These are phyloP conservation scores for Corinectria fuckeliana DNA, from an alignment of 2,329 filamentous ascomycete genomes.

Conservation along the genomic window DNA sequence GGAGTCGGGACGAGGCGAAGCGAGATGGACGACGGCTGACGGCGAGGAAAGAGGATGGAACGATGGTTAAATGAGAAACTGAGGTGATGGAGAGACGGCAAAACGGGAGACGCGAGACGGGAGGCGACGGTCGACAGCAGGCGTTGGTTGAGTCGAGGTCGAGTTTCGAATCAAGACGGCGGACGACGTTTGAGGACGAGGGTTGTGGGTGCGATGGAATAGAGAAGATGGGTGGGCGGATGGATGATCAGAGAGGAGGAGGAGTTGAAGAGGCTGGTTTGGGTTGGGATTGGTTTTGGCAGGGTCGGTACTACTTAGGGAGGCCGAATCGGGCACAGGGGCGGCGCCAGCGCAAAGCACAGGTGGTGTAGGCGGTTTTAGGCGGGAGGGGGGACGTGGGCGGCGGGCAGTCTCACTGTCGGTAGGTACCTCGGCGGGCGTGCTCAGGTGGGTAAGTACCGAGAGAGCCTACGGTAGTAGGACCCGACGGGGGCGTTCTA, in stretches of 20 bases:
- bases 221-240: constrained; percentile 5
- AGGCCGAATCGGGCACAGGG: constrained; percentile 16
- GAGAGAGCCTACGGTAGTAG: too few relatives aligned
- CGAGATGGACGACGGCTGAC: constrained; percentile 3
- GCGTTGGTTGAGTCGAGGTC: constrained; percentile 4
- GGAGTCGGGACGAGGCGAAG: constrained; percentile 10
- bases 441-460: neutral
- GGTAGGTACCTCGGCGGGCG: neutral
- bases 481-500: too few relatives aligned
- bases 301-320: constrained; percentile 18
- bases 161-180: neutral
- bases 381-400: constrained; percentile 2
- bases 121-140: neutral
- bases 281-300: constrained; percentile 19
- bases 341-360: neutral
- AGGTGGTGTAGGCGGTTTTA: neutral
- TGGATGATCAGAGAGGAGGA: constrained; percentile 11
- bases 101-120: neutral
- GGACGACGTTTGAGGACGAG: constrained; percentile 5
- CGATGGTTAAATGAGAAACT: neutral
- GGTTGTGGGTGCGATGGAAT: constrained; percentile 9
- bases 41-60: constrained; percentile 1
- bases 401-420: constrained; percentile 1
- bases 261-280: constrained; percentile 17
- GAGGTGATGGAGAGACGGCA: neutral